phyloP scores from a whole-genome alignment of 139 green algal genomes.

The Closterium sp. region DNA sequence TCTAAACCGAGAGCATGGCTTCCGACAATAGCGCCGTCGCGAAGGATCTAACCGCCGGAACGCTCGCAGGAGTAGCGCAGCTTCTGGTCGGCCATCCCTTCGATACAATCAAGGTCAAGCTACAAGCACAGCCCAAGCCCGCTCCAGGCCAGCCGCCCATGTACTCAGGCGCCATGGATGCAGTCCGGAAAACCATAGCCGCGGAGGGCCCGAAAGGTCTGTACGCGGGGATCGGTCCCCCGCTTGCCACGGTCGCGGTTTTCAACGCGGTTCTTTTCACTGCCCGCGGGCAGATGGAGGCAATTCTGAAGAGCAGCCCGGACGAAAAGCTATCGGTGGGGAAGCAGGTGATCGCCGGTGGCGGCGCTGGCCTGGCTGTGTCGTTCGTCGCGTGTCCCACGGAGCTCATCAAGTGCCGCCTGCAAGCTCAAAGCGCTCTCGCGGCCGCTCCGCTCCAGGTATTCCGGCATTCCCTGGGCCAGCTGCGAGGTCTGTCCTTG shows the following conservation, averaged over 20 bases:
- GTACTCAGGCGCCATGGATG: slow-evolving; percentile 49
- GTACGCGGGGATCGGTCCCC: slow-evolving; percentile 72
- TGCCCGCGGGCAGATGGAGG: slow-evolving; percentile 64
- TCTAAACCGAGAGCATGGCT: slow-evolving; percentile 4
- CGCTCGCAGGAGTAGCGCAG: slow-evolving; percentile 57
- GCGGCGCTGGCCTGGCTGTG: slow-evolving; percentile 64
- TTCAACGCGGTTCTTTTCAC: slow-evolving; percentile 80
- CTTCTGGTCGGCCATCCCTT: slow-evolving; percentile 73
- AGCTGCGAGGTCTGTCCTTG: too few relatives aligned
- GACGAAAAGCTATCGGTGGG: slow-evolving; percentile 50
- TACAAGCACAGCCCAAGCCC: slow-evolving; percentile 65
- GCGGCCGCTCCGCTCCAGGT: background rate
- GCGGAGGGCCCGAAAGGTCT: slow-evolving; percentile 63
- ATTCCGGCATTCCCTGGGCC: too few relatives aligned
- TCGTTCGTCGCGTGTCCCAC: slow-evolving; percentile 74
- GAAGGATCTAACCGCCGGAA: slow-evolving; percentile 60
- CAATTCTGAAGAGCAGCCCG: slow-evolving; percentile 53
- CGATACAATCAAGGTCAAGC: slow-evolving; percentile 62
- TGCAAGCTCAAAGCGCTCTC: slow-evolving; percentile 65
- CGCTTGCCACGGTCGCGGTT: slow-evolving; percentile 73
- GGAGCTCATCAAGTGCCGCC: slow-evolving; percentile 80
- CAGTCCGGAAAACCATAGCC: slow-evolving; percentile 60
- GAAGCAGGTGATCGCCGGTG: slow-evolving; percentile 62
- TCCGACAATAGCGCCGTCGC: slow-evolving; percentile 21
- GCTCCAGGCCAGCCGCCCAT: slow-evolving; percentile 36